These are phyloP conservation scores for Saccharomyces uvarum DNA, from an alignment of 1,139 yeast species.

Conservation along the genomic window DNA sequence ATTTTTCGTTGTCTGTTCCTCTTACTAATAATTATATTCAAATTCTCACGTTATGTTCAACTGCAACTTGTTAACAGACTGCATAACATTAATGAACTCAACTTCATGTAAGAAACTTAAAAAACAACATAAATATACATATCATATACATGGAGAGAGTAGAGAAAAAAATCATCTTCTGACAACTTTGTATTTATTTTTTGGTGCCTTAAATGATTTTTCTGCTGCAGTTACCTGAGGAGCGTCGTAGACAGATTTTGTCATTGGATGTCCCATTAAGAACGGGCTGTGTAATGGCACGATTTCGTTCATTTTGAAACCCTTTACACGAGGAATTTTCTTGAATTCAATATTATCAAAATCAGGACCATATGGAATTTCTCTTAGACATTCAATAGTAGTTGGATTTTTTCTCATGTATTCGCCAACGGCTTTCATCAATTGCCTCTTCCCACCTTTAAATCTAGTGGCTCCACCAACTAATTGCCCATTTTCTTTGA, in stretches of 20 bases:
- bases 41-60: neutral
- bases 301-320: conserved; percentile 75
- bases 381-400: conserved; percentile 51
- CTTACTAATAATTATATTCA: neutral
- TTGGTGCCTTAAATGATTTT: conserved; percentile 35
- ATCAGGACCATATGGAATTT: conserved; percentile 47
- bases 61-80: neutral
- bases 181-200: conserved; percentile 37
- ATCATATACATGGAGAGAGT: neutral
- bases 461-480: conserved; percentile 31
- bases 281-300: conserved; percentile 80
- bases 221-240: conserved; percentile 37
- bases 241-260: conserved; percentile 62
- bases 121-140: neutral
- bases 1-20: neutral
- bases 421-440: conserved; percentile 54
- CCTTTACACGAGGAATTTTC: conserved; percentile 69
- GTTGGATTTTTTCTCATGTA: conserved; percentile 67
- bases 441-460: conserved; percentile 54
- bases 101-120: neutral
- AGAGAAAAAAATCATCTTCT: conserved; percentile 25
- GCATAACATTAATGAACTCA: neutral
- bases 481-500: conserved; percentile 44
- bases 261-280: conserved; percentile 77
- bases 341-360: conserved; percentile 46